Conservation (phyloP, 2,329 filamentous ascomycete species). For the Ophiosphaerella korrae region DNA sequence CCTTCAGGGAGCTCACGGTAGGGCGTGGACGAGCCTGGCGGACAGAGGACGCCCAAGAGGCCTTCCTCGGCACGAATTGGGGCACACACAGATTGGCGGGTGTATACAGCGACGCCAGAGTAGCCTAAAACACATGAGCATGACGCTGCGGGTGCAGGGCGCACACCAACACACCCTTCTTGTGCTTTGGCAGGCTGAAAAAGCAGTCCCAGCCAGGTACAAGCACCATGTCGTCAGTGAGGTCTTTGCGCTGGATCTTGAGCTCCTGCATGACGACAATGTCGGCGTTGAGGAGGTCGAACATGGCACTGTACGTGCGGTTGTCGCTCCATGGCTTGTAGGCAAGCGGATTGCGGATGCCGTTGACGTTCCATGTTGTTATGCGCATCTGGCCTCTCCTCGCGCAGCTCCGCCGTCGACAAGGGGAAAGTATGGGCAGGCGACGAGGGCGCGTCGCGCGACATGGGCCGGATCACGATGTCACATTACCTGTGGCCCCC, state of each 20-base stretch:
- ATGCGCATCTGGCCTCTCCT: conserved; percentile 68
- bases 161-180: conserved; percentile 69
- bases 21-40: conserved; percentile 70
- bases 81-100: conserved; percentile 80
- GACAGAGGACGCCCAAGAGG: conserved; percentile 78
- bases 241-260: conserved; percentile 92
- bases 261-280: conserved; percentile 95
- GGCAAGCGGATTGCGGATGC: conserved; percentile 60
- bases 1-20: conserved; percentile 77
- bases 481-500: conserved; percentile 19
- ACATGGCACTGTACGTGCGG: conserved; percentile 71
- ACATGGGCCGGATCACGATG: conserved; percentile 24
- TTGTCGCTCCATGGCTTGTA: conserved; percentile 58
- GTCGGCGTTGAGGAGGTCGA: conserved; percentile 88
- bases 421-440: background rate
- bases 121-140: conserved; percentile 67
- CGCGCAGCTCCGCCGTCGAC: background rate
- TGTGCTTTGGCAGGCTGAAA: conserved; percentile 90
- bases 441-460: conserved; percentile 19
- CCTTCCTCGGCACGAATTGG: conserved; percentile 93
- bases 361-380: conserved; percentile 64
- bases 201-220: conserved; percentile 95
- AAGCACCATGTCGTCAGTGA: conserved; percentile 93
- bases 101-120: conserved; percentile 94
- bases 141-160: background rate